phyloP scores from a whole-genome alignment of 768 basidiomycete species.

The Podaxis rugospora region DNA sequence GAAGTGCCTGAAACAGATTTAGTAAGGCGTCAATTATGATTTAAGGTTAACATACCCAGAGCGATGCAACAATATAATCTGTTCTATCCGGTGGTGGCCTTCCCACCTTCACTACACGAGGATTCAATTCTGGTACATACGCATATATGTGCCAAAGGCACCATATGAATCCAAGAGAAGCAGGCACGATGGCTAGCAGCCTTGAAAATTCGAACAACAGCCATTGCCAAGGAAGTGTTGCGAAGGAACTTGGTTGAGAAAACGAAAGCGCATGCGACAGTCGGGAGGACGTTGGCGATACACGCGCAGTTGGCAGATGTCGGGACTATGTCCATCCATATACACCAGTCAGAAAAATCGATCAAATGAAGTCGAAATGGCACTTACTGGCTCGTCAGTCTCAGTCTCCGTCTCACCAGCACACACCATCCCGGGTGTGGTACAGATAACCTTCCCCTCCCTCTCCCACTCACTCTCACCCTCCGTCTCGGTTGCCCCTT shows the following conservation, averaged over 20 bases:
- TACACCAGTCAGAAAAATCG: background rate
- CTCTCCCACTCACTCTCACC: conserved; percentile 7
- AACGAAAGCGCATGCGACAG: background rate
- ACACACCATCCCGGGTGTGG: conserved; percentile 51
- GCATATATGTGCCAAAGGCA: conserved; percentile 51
- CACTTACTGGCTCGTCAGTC: conserved; percentile 67
- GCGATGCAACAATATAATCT: conserved; percentile 62
- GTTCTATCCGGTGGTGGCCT: conserved; percentile 45
- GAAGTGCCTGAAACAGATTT: conserved; percentile 49
- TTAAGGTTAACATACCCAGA: conserved; percentile 54
- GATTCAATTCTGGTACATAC: conserved; percentile 10
- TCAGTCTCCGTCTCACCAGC: conserved; percentile 81
- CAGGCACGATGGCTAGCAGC: conserved; percentile 69
- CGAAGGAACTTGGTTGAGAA: conserved; percentile 33
- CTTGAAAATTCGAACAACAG: conserved; percentile 69
- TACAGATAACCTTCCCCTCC: conserved; percentile 49
- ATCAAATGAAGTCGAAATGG: conserved; percentile 2
- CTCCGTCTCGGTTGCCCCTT: background rate
- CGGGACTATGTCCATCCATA: conserved; percentile 36
- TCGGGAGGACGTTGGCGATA: background rate
- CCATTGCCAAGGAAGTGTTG: conserved; percentile 25
- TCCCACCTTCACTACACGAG: conserved; percentile 27
- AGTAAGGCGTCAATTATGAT: background rate
- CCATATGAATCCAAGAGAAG: conserved; percentile 58
- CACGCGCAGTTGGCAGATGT: conserved; percentile 65